Percentiles rank a stretch among this genome's conserved stretches.
phyloP scores from a whole-genome alignment of 257 asterid genomes.

The Jasminum sambac region DNA sequence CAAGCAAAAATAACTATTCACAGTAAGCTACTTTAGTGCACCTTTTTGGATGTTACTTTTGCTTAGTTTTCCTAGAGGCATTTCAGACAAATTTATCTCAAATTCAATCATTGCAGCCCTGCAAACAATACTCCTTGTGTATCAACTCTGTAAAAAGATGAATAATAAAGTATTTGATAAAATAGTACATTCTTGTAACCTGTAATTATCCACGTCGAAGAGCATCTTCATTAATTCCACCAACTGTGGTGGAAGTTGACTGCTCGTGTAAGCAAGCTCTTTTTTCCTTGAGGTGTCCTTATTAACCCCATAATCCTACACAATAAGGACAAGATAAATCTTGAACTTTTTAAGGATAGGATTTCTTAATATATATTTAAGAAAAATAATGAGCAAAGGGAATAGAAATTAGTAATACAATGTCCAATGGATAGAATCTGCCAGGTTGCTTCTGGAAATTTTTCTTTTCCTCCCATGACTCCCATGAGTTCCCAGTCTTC shows the following conservation, averaged over 20 bases:
- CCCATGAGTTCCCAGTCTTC: constrained; percentile 95
- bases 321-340: constrained; percentile 23
- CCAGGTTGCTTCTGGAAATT: constrained; percentile 88
- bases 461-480: constrained; percentile 67
- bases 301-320: constrained; percentile 88
- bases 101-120: constrained; percentile 99
- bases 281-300: constrained; percentile 57
- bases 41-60: constrained; percentile 89
- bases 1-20: constrained; percentile 13
- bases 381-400: constrained; percentile 19
- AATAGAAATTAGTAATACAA: constrained; percentile 45
- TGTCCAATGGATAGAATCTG: constrained; percentile 83
- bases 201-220: constrained; percentile 91
- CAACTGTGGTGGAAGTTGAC: constrained; percentile 74
- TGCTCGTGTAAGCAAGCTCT: constrained; percentile 50
- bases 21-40: constrained; percentile 24
- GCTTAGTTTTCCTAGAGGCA: constrained; percentile 99
- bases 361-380: constrained; percentile 3
- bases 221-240: constrained; percentile 87
- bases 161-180: constrained; percentile 16
- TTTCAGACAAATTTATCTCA: constrained; percentile 94
- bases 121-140: constrained; percentile 30
- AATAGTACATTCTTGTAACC: constrained; percentile 41
- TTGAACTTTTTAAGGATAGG: neutral
- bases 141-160: constrained; percentile 24